Evolutionary conservation across 148 eudicot species (phyloP).

Genomic region (Silene latifolia): DNA sequence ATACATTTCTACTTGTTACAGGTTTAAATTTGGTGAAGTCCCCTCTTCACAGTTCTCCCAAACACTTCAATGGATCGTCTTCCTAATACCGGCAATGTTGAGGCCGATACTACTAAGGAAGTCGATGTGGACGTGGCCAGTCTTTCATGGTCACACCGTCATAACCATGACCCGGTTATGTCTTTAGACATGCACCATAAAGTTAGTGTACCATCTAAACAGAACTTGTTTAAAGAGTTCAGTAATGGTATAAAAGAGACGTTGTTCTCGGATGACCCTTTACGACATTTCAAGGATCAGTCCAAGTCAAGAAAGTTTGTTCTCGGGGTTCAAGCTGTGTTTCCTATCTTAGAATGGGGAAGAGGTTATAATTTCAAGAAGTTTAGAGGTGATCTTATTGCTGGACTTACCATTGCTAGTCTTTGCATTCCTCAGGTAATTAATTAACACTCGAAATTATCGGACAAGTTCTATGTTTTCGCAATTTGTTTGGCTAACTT

Average conservation of each 20-base stretch:
- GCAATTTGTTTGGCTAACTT: not conserved
- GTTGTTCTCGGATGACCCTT: constrained; percentile 64
- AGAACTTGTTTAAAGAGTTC: constrained; percentile 50
- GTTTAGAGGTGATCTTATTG: constrained; percentile 61
- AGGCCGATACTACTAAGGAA: constrained; percentile 37
- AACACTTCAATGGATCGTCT: constrained; percentile 29
- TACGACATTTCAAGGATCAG: constrained; percentile 60
- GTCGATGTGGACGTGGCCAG: constrained; percentile 32
- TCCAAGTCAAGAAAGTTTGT: constrained; percentile 36
- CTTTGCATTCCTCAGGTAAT: constrained; percentile 77
- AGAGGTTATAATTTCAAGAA: constrained; percentile 38
- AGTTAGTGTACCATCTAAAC: constrained; percentile 58
- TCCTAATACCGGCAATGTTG: constrained; percentile 15
- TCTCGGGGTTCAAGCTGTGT: constrained; percentile 64
- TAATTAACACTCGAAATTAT: not conserved
- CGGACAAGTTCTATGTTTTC: not conserved
- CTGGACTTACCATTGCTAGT: constrained; percentile 80
- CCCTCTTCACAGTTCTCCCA: constrained; percentile 11
- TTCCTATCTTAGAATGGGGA: constrained; percentile 75
- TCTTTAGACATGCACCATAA: constrained; percentile 36
- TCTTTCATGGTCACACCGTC: constrained; percentile 33
- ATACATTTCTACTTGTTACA: constrained; percentile 7
- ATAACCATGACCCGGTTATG: constrained; percentile 5
- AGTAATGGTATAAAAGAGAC: constrained; percentile 42
- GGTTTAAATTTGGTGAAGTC: constrained; percentile 12